Conservation (phyloP, 2,329 filamentous ascomycete species). For the Ascochyta lentis region DNA sequence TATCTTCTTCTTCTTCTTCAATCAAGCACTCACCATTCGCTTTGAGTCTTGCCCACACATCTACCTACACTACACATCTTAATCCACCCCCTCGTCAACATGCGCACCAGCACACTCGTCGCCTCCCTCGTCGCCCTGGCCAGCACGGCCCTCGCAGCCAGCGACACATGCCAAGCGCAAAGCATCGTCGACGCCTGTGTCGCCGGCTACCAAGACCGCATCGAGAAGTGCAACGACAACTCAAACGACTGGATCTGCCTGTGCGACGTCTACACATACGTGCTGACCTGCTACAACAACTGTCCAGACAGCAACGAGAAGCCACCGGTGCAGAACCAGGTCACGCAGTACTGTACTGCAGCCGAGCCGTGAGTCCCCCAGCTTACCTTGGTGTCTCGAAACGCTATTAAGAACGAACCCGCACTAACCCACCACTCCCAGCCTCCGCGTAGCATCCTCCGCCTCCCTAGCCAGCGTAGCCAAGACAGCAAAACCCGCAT, state of each 20-base stretch:
- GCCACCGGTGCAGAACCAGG: constrained; percentile 43
- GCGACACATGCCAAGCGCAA: constrained; percentile 46
- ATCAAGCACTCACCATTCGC: constrained; percentile 29
- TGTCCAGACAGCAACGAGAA: constrained; percentile 60
- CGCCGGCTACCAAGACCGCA: too few species aligned
- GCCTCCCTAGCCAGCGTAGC: constrained; percentile 30
- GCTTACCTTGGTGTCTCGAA: neutral
- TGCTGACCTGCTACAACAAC: constrained; percentile 69
- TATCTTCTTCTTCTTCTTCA: neutral
- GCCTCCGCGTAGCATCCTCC: constrained; percentile 29
- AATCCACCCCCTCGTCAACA: constrained; percentile 22
- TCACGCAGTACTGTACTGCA: constrained; percentile 51
- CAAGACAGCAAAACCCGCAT: constrained; percentile 21
- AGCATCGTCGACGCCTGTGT: constrained; percentile 60
- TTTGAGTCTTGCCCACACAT: constrained; percentile 20
- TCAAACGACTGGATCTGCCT: constrained; percentile 63
- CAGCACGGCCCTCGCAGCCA: constrained; percentile 47
- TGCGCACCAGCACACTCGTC: constrained; percentile 45
- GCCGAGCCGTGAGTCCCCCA: constrained; percentile 48
- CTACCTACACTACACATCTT: neutral
- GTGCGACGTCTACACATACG: constrained; percentile 62
- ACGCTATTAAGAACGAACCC: neutral
- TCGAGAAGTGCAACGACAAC: constrained; percentile 2
- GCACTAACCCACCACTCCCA: neutral
- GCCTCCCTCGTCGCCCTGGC: constrained; percentile 34